These are phyloP conservation scores for Phytophthora megakarya DNA, from an alignment of 352 stramenopile species.

Conservation along the genomic window DNA sequence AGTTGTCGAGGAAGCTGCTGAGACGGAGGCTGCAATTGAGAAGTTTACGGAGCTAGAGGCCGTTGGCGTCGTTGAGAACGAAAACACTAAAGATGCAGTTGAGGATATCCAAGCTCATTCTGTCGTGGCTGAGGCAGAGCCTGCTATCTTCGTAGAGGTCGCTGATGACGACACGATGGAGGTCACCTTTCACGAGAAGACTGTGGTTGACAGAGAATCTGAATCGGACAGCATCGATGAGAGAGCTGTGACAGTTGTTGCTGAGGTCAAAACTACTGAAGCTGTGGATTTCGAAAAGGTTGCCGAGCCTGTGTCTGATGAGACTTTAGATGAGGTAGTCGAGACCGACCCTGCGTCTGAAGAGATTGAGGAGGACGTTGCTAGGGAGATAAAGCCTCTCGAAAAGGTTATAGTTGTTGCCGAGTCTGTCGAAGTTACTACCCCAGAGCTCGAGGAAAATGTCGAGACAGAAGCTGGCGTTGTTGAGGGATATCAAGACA, in stretches of 20 bases:
- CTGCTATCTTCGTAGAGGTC: background rate
- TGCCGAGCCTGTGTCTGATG: background rate
- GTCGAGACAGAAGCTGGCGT: background rate
- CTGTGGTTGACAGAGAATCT: background rate
- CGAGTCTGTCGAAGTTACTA: background rate
- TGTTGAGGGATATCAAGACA: background rate
- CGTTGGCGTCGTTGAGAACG: background rate
- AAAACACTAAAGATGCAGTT: background rate
- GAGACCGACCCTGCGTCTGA: constrained; percentile 2
- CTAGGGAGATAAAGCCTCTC: background rate
- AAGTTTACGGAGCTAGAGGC: background rate
- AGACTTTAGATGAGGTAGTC: background rate
- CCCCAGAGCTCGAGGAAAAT: background rate
- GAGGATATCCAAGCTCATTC: too few species aligned
- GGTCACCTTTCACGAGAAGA: background rate
- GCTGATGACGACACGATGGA: background rate
- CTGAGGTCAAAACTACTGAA: constrained; percentile 3
- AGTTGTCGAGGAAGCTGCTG: background rate
- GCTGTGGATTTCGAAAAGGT: constrained; percentile 10
- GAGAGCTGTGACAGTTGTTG: background rate
- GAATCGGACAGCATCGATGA: background rate
- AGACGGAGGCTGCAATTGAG: background rate
- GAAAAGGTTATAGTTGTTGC: background rate
- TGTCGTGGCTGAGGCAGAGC: background rate
- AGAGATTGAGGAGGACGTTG: background rate